phyloP scores from a whole-genome alignment of 108 stramenopile genomes.

The Fragilaria crotonensis region DNA sequence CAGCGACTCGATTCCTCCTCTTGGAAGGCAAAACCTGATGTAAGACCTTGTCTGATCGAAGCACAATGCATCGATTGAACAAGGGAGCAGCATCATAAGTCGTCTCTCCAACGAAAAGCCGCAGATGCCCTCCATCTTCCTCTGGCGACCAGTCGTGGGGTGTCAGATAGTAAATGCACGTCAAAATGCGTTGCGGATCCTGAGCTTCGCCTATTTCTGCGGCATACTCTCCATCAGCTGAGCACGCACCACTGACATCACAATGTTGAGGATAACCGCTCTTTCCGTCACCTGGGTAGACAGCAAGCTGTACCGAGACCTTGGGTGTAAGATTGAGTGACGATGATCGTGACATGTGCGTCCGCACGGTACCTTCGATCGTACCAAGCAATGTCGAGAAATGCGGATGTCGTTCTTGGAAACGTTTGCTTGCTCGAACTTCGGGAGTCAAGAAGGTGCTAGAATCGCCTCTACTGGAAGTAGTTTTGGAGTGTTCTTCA shows the following conservation, averaged over 20 bases:
- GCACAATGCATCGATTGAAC: constrained; percentile 54
- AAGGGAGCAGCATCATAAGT: constrained; percentile 27
- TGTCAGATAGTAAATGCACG: constrained; percentile 64
- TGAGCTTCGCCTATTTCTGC: constrained; percentile 4
- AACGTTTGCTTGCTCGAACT: not conserved
- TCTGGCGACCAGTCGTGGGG: constrained; percentile 42
- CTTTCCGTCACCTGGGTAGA: constrained; percentile 48
- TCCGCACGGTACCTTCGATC: not conserved
- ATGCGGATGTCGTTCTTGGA: not conserved
- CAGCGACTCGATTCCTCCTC: constrained; percentile 42
- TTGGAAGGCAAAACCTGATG: constrained; percentile 62
- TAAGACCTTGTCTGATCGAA: constrained; percentile 55
- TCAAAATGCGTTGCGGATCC: constrained; percentile 33
- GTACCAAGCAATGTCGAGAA: not conserved
- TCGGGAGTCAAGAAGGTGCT: not conserved
- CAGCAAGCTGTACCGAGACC: constrained; percentile 50
- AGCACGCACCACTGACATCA: constrained; percentile 31
- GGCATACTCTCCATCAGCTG: constrained; percentile 1
- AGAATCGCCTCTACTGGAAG: not conserved
- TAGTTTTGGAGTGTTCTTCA: not conserved
- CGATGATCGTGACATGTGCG: not conserved
- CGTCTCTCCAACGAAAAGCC: constrained; percentile 25
- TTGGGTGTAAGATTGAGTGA: not conserved
- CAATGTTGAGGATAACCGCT: constrained; percentile 57
- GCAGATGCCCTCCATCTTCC: constrained; percentile 49